Conservation (phyloP, 768 basidiomycete genomes). For the Trametes cinnabarina region DNA sequence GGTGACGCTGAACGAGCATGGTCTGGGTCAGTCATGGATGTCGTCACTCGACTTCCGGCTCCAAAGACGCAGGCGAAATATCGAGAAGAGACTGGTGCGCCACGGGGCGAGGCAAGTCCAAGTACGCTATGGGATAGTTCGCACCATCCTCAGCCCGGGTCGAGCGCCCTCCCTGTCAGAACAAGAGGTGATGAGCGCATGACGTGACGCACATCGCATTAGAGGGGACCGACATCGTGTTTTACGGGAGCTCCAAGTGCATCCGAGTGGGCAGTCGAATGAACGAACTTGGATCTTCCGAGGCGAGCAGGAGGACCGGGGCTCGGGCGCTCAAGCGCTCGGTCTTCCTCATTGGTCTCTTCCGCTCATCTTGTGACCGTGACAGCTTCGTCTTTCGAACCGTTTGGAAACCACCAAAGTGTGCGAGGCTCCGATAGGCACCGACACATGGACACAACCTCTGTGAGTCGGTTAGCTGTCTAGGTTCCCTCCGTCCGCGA, state of each 20-base stretch:
- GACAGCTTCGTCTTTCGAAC: neutral
- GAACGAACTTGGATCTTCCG: neutral
- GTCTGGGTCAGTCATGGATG: neutral
- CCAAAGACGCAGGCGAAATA: neutral
- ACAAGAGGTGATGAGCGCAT: neutral
- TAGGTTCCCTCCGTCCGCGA: too few relatives aligned
- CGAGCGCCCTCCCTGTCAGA: too few relatives aligned
- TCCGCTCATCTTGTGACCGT: neutral
- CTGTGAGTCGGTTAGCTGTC: too few relatives aligned
- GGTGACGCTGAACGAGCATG: neutral
- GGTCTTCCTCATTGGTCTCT: neutral
- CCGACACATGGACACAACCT: too few relatives aligned
- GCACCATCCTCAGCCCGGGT: neutral
- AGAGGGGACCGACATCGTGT: neutral
- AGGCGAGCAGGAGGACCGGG: too few relatives aligned
- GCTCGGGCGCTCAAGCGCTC: too few relatives aligned
- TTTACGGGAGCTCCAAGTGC: too few relatives aligned
- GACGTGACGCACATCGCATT: neutral
- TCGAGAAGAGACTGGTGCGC: neutral
- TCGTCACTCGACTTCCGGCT: neutral
- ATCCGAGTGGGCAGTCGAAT: neutral
- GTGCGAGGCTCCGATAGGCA: too few relatives aligned
- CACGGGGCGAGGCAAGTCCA: neutral
- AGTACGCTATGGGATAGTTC: neutral
- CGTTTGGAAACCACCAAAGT: neutral